Base-by-base conservation (phyloP, 2,329 filamentous ascomycete species). In the Colletotrichum tamarilloi region DNA sequence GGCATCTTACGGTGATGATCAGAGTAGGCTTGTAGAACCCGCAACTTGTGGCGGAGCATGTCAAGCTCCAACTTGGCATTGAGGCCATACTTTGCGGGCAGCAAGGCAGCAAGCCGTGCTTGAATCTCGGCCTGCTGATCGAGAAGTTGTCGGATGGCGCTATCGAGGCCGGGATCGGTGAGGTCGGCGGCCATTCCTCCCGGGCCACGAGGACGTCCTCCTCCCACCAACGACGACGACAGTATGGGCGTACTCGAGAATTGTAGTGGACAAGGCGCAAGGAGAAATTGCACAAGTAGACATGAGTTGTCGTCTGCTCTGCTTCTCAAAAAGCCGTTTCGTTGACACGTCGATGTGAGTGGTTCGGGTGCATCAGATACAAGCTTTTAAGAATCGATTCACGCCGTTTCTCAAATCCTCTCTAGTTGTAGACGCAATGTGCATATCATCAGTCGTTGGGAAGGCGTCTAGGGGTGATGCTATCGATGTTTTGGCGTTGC, bases 31-130 rank as follows among this genome's bases (percentile, higher is more conserved):
- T 87, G 84, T 69, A 91, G 81, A 56, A 85, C 83, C 71, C 83
- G 85, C 68, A 87, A 81, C 80, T 90, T 91, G 80, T 88, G 85
- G 72, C 86, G 87, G 77, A 91, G 81, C 86, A 90, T 89, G 64
- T 85, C 83, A 32, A 89, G 81, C 81, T 91, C 89, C 62, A 84
- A 75, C 74, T 83, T 84, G 76, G 85, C 80, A 78, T 88, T 85
- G 65, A 85, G 82, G 60, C 84, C 84, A 81, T 87, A 85, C 75
- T 85, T 86, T 76, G 82, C 81, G 67, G 86, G 85, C 19, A 89
- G 82, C 60, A 89, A 80, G 72, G 82, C 82, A 69, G 85, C 84
- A 66, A 89, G 82, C 78, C 85, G 85, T 74, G 87, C 84, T 77
- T 88, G 85, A 76, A 89, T 87, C 74, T 87, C 86, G 77, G 85